Evolutionary conservation across 2,329 filamentous ascomycete species (phyloP), one percentile per base, ranked within the genome.

Genomic region (Trichoderma polysporum): DNA sequence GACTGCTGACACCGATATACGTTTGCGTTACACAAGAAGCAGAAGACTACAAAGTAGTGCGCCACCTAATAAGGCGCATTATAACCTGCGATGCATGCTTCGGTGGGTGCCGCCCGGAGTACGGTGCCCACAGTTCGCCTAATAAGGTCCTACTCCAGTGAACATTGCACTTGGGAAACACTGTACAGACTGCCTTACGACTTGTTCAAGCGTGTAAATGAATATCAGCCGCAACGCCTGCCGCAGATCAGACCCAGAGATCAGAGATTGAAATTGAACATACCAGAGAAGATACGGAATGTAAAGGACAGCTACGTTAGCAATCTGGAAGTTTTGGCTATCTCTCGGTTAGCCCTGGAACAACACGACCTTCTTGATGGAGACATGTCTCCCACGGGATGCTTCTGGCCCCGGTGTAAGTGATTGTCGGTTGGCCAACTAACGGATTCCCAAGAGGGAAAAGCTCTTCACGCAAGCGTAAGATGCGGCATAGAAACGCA

Each of bases 61-160:
- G 35, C 59, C 27, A 45, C 25, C 47, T 19, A 31, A 53, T 31
- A 39, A 45, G 2, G 27, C n/a, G 13, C 33, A 53, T 41, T 25
- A 29, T 47, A 10, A 33, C n/a, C 33, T 39, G 35, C 45, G 17
- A 31, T 27, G 47, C 25, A 22, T 9, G 33, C 27, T 37, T 39
- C 45, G 15, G 59, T 62, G 59, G 59, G 25, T 53, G 59, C 47
- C 47, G 47, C 33, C 33, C 15, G 33, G n/a, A 5, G 29, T 31
- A 41, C 59, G 45, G 19, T 53, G n/a, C 37, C 33, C 19, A 15
- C 12, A 25, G 60, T 63, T 63, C 49, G 49, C 60, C 49, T 63
- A 63, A 54, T 45, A 33, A 9, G 35, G 37, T 63, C 49, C 41
- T 39, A 29, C 59, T 52, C 45, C 47, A 33, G 29, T 13, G 19